phyloP scores from a whole-genome alignment of 352 stramenopile species.

The Pythium rishiriense region DNA sequence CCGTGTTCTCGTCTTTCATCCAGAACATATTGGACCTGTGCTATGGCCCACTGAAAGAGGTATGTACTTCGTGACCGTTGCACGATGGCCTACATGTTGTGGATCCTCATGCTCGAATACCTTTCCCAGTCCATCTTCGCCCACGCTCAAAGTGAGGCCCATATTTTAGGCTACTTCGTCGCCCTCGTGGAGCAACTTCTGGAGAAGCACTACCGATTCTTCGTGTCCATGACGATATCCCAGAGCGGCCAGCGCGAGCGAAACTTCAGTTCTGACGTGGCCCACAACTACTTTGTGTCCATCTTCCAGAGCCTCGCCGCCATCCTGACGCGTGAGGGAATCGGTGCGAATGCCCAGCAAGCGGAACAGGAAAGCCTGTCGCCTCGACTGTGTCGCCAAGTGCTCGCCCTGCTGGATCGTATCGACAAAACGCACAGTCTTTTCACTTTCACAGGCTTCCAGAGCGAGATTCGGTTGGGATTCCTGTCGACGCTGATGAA shows the following conservation, averaged over 20 bases:
- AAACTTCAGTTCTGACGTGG: constrained; percentile 59
- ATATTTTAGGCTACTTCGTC: constrained; percentile 73
- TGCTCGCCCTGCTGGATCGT: constrained; percentile 64
- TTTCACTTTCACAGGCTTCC: constrained; percentile 75
- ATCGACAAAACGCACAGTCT: constrained; percentile 65
- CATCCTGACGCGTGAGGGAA: constrained; percentile 54
- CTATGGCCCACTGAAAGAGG: constrained; percentile 78
- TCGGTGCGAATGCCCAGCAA: constrained; percentile 21
- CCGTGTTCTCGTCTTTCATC: constrained; percentile 71
- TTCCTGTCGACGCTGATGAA: constrained; percentile 81
- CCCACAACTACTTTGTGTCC: constrained; percentile 69
- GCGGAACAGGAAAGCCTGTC: constrained; percentile 30
- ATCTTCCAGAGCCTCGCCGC: constrained; percentile 78
- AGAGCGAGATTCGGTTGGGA: constrained; percentile 67
- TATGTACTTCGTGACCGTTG: constrained; percentile 14
- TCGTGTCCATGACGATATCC: constrained; percentile 58
- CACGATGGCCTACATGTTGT: neutral
- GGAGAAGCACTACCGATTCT: constrained; percentile 83
- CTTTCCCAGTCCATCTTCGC: constrained; percentile 64
- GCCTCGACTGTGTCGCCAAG: constrained; percentile 68
- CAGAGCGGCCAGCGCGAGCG: constrained; percentile 54
- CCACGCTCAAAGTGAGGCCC: constrained; percentile 64
- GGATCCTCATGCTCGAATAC: neutral
- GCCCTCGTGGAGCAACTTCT: constrained; percentile 71
- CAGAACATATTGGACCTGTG: constrained; percentile 79